Evolutionary conservation across 2,329 filamentous ascomycete genomes (phyloP), one percentile per base, ranked within the genome.

Genomic region (Bimuria novae-zelandiae): DNA sequence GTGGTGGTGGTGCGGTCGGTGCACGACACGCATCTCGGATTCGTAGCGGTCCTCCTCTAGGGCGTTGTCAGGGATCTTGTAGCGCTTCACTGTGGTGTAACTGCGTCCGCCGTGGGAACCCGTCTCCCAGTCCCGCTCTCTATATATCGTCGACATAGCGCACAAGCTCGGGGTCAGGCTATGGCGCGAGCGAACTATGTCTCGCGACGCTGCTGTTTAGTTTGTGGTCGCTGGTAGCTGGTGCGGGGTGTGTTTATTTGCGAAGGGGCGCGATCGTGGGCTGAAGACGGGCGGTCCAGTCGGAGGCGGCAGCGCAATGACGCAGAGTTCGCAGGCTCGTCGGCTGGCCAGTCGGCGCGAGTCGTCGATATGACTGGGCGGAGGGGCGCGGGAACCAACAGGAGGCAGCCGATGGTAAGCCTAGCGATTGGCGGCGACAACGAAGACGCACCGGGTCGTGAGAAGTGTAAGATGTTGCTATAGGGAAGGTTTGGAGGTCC

Each of bases 31-130:
- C 60, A 80, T 79, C 61, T 81, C 79, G 47, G 78, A 73, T 55
- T 79, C 75, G 61, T 76, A 75, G 25, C 66, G 68, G 53, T 78
- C 76, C 45, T 72, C 69, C 40, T 74, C 68, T 32, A 77, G 73
- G 52, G 74, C 73, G 48, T 62, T 61, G 43, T 82, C 79, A 44
- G 80, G 79, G n/a, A 80, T 70, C 56, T 79, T 77, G 75, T 87
- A 87, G 63, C 84, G 82, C 67, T 83, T 84, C 61, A 86, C 80
- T 6, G 81, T 83, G 59, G 80, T 82, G 63, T 79, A 81, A 56
- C 74, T 69, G 55, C 70, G 70, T 23, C 57, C 77, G 54, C 73
- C 73, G 65, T 64, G 61, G 27, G 68, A 66, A 46, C 63, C 59
- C 12, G 71, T 67, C 39, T 78, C 76, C 68, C 75, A 77, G 60